Base-by-base conservation (phyloP, 164 flowering plant genomes). In the Warburgia ugandensis region DNA sequence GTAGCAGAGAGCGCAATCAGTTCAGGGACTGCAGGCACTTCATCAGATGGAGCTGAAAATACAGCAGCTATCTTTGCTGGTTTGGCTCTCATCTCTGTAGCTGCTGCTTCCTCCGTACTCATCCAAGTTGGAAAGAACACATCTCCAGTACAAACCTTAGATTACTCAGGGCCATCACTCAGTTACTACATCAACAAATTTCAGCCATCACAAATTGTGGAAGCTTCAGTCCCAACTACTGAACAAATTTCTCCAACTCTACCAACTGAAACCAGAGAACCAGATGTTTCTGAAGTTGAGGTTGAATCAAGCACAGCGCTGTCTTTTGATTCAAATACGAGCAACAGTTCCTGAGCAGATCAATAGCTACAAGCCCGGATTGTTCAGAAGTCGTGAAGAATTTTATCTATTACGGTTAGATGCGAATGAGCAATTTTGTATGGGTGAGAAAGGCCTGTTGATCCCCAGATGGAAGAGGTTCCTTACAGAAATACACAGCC, bases 1-100 rank as follows among this genome's bases (percentile, higher is more conserved):
- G 71, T 92, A 20, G 88, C 99, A 40, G 99, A 92, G 65, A 83
- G 86, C 55, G 91, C 72, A 30, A 75, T 92, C 46, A 92, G 99
- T 71, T 92, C 96, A 5, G 96, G 99, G 50, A 76, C 17, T 31
- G 78, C 89, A 25, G 96, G 96, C 6, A 68, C 87, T 36, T 86
- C 96, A 10, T 27, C 96, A 1, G 80, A 74, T 3, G 99, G 96
- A 53, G 61, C 95, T 21, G 95, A 77, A 62, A 88, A 82, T 66
- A 86, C 85, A 8, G 76, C 47, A 33, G 94, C 86, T 29, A 51
- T 88, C 2, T 72, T 65, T 20, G 88, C 80, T 12, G 77, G 79
- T 25, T 12, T 82, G 51, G 95, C 72, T 20, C 60, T 88, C 20
- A 53, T 82, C 55, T 56, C 67, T 5, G 22, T 86, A 9, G 96